Evolutionary conservation across 139 green algal genomes (phyloP), one percentile per base, ranked within the genome.

Genomic region (Chlamydomonas schloesseri): DNA sequence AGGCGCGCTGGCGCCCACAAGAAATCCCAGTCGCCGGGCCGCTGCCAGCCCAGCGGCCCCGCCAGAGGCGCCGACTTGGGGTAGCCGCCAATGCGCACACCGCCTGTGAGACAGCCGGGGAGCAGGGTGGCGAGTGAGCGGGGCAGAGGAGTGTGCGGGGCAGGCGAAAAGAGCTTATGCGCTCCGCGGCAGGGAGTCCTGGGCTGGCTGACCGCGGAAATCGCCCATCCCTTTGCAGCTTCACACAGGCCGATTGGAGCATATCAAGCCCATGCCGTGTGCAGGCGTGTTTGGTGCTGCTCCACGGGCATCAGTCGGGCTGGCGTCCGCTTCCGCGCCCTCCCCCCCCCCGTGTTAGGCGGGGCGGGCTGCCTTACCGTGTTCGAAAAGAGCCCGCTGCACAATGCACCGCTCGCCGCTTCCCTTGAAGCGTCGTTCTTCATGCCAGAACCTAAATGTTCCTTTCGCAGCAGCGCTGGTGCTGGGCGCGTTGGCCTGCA

Each of bases 401-500:
- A 95, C 87, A 60, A 95, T 87, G 85, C 90, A 95, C 23, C 82
- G 85, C 31, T 89, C 87, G 11, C 72, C 87, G 34, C 68, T 67
- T 8, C 92, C 90, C 71, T 95, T 95, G 80, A 95, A 95, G 0
- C 92, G 84, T 8, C 90, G 53, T 76, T 92, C 92, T 46, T 95
- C 92, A 28, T 88, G 65, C 92, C 92, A 95, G 67, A 95, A 95
- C 3, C 92, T 47, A 83, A 92, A 93, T 1, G 60, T 76, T 13
- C 86, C 90, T 46, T 65, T 86, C 15, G 58, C 72, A 67, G 26
- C 71, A 11, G 17, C 24, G 60, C 60, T 68, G 60, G 64, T 84
- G 64, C 78, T 75, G 0, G 78, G 36, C 9, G 42, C 50, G 3
- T 57, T 34, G 14, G 3, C 64, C 78, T 84, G 78, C 23, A 4